Evolutionary conservation across 2,329 filamentous ascomycete genomes (phyloP).

Genomic region (Fusarium tanahbumbuense): DNA sequence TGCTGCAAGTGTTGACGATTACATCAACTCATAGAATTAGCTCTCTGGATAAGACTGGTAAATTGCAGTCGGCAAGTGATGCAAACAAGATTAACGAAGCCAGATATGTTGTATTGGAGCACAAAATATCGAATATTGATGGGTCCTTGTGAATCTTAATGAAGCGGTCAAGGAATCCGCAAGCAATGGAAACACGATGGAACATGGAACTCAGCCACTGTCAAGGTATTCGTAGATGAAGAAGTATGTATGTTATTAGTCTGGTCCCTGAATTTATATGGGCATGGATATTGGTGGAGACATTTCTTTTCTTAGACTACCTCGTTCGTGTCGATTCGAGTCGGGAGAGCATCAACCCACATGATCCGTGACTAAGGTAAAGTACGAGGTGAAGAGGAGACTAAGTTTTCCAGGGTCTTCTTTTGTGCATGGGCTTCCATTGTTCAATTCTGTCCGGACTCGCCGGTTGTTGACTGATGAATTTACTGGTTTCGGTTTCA

Average conservation of each 20-base stretch:
- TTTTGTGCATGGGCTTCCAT: neutral
- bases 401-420: slow-evolving; percentile 13
- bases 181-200: slow-evolving; percentile 3
- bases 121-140: neutral
- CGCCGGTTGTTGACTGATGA: slow-evolving; percentile 32
- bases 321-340: slow-evolving; percentile 32
- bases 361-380: slow-evolving; percentile 16
- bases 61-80: neutral
- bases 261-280: slow-evolving; percentile 31
- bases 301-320: slow-evolving; percentile 21
- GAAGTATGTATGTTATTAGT: slow-evolving; percentile 18
- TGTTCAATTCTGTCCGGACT: slow-evolving; percentile 31
- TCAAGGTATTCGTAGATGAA: neutral
- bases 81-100: neutral
- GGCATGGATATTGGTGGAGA: slow-evolving; percentile 27
- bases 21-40: neutral
- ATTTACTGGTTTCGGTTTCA: slow-evolving; percentile 33
- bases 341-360: slow-evolving; percentile 15
- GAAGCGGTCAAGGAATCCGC: slow-evolving; percentile 20
- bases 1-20: neutral
- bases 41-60: neutral
- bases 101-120: neutral
- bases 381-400: slow-evolving; percentile 1
- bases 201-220: slow-evolving; percentile 17
- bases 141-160: neutral